These are phyloP conservation scores for Leucosporidium scottii DNA, from an alignment of 768 basidiomycete genomes.

Conservation along the genomic window DNA sequence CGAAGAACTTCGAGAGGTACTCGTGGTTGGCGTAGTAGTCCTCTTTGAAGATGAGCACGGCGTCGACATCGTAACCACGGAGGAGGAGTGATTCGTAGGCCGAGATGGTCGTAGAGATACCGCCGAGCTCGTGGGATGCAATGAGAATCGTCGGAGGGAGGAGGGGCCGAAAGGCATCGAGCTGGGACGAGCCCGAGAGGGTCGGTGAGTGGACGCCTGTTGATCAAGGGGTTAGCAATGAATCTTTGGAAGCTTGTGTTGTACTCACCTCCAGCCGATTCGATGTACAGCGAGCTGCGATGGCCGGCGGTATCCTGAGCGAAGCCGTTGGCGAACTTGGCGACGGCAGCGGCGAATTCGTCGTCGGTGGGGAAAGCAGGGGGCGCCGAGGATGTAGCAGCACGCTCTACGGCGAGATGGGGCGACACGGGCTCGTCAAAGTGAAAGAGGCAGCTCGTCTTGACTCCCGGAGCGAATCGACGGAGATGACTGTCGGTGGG, in stretches of 20 bases:
- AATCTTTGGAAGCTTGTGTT: background rate
- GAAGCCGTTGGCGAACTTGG: conserved; percentile 53
- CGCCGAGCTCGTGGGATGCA: conserved; percentile 82
- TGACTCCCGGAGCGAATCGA: conserved; percentile 41
- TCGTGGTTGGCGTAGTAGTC: conserved; percentile 80
- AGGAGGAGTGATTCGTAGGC: conserved; percentile 83
- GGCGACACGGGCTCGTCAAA: conserved; percentile 88
- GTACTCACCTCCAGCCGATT: conserved; percentile 89
- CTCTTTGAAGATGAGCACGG: conserved; percentile 74
- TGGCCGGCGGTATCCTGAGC: conserved; percentile 41
- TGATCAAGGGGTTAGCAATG: background rate
- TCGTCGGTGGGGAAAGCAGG: conserved; percentile 37
- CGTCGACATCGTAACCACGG: conserved; percentile 83
- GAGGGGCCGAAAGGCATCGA: conserved; percentile 75
- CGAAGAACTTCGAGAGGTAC: conserved; percentile 72
- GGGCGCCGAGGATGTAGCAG: background rate
- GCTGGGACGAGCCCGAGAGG: conserved; percentile 71
- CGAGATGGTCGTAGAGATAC: conserved; percentile 86
- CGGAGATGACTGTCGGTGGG: conserved; percentile 21
- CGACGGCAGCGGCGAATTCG: conserved; percentile 27
- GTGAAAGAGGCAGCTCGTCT: conserved; percentile 67
- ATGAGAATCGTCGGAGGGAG: conserved; percentile 80
- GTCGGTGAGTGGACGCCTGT: conserved; percentile 88
- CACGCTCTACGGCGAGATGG: conserved; percentile 65
- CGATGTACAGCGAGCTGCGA: conserved; percentile 62